Conservation (phyloP, 345 rosid genomes). For the Clarkia xantiana region DNA sequence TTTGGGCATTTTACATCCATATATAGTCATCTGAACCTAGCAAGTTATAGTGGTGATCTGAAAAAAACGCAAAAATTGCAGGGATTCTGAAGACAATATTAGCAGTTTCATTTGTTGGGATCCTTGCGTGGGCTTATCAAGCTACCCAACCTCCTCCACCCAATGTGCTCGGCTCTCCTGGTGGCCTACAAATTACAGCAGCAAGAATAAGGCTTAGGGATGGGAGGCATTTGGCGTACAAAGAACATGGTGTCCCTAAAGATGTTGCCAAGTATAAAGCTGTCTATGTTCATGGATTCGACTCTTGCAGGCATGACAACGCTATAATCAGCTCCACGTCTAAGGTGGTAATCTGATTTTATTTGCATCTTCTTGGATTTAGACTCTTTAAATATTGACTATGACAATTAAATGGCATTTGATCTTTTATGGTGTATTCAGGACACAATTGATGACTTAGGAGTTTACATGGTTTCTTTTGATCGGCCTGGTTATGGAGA, state of each 20-base stretch:
- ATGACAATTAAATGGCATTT: not conserved
- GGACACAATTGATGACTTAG: slow-evolving; percentile 38
- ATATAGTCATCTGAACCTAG: too few relatives aligned
- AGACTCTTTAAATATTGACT: not conserved
- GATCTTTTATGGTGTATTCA: too few relatives aligned
- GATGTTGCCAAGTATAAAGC: slow-evolving; percentile 31
- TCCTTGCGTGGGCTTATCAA: slow-evolving; percentile 29
- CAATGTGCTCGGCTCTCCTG: slow-evolving; percentile 27
- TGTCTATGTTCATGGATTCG: slow-evolving; percentile 34
- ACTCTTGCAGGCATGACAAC: slow-evolving; percentile 31
- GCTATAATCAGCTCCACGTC: slow-evolving; percentile 1
- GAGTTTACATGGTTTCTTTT: slow-evolving; percentile 41
- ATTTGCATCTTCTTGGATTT: not conserved
- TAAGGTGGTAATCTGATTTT: slow-evolving; percentile 4
- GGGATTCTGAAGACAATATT: slow-evolving; percentile 24
- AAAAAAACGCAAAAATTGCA: slow-evolving; percentile 13
- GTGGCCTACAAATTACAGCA: slow-evolving; percentile 35
- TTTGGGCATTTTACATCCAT: too few relatives aligned
- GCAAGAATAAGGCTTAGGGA: slow-evolving; percentile 45
- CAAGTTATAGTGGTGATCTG: not conserved
- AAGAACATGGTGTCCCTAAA: slow-evolving; percentile 40
- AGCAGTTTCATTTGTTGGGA: slow-evolving; percentile 21
- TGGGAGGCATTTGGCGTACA: slow-evolving; percentile 52
- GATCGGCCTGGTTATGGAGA: slow-evolving; percentile 73
- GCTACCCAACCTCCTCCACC: slow-evolving; percentile 39